Evolutionary conservation across 2,329 filamentous ascomycete species (phyloP), one percentile per base, ranked within the genome.

Genomic region (Talaromyces verruculosus): DNA sequence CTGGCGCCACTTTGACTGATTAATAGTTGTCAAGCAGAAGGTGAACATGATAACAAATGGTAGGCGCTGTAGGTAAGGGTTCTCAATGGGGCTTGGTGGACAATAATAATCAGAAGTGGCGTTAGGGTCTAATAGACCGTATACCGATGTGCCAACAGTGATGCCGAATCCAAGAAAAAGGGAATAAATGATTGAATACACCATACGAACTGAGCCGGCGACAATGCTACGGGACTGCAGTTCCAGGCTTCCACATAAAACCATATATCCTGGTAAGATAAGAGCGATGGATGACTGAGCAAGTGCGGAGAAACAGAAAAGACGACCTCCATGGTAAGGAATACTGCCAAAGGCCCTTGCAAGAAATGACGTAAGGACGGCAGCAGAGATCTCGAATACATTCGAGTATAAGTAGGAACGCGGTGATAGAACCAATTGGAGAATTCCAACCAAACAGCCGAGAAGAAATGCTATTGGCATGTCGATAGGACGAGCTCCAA

Each of bases 1-100:
- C 74, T 95, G 91, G 71, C 87, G 89, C 86, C 86, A 92, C 77
- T 93, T 93, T 65, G 90, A 90, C 70, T 95, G 91, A 77, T 94
- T 93, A 76, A 94, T 89, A 71, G 93, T 84, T 67, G 90, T 89
- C 60, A 94, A 84, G 73, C 89, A 92, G 59, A 93, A 74, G 19
- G 91, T 89, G 75, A 95, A 96, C 6, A 85, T 78, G 0, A 91
- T 86, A 0, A 94, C 92, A 72, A 93, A 93, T 43, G 89, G 80
- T 78, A 93, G 93, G 68, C 84, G 85, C 69, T 83, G 86, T 17
- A 74, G 68, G 47, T 78, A 79, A 53, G 76, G 73, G 65, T 85
- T 81, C 8, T 83, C 80, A 11, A 79, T 78, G 60, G 89, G 82
- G 1, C 84, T 81, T 30, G 83, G 77, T 0, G 74, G 70, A 65